Percentiles rank a stretch among this genome's conserved stretches.
Conservation (phyloP, 2,329 filamentous ascomycete species). For the Venturiaceae sp. region DNA sequence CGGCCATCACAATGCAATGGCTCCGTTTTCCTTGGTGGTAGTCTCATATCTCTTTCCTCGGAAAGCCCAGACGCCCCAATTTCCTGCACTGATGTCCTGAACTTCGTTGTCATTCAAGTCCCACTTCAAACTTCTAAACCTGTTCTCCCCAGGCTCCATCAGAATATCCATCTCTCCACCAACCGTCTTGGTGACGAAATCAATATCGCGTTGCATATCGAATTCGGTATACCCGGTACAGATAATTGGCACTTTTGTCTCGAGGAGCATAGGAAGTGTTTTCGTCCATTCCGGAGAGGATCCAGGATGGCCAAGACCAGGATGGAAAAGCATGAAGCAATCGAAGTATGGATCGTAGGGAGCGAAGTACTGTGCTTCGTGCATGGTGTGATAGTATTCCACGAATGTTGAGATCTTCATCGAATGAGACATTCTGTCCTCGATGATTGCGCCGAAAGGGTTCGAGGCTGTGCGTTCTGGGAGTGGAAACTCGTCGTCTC, state of each 20-base stretch:
- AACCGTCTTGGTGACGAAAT: constrained; percentile 79
- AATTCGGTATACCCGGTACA: constrained; percentile 93
- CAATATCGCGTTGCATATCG: constrained; percentile 87
- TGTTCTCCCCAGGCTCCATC: constrained; percentile 86
- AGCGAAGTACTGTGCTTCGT: constrained; percentile 80
- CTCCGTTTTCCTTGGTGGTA: background rate
- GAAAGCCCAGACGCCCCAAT: constrained; percentile 97
- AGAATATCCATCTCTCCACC: constrained; percentile 87
- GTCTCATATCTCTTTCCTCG: constrained; percentile 89
- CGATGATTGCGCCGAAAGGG: constrained; percentile 87
- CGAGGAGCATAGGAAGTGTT: constrained; percentile 78
- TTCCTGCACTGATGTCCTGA: constrained; percentile 87
- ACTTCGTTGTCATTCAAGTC: constrained; percentile 94
- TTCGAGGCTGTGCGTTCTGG: constrained; percentile 77
- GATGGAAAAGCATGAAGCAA: constrained; percentile 94
- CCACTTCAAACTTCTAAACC: constrained; percentile 89
- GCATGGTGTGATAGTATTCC: constrained; percentile 95
- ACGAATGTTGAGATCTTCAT: constrained; percentile 98
- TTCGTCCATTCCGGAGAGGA: constrained; percentile 90
- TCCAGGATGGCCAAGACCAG: constrained; percentile 87
- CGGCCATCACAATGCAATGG: background rate
- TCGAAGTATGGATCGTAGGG: constrained; percentile 98
- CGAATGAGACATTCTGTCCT: constrained; percentile 77
- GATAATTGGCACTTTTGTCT: constrained; percentile 92
- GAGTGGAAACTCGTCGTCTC: constrained; percentile 85